Base-by-base conservation (phyloP, 139 green algal species). In the Micractinium conductrix region DNA sequence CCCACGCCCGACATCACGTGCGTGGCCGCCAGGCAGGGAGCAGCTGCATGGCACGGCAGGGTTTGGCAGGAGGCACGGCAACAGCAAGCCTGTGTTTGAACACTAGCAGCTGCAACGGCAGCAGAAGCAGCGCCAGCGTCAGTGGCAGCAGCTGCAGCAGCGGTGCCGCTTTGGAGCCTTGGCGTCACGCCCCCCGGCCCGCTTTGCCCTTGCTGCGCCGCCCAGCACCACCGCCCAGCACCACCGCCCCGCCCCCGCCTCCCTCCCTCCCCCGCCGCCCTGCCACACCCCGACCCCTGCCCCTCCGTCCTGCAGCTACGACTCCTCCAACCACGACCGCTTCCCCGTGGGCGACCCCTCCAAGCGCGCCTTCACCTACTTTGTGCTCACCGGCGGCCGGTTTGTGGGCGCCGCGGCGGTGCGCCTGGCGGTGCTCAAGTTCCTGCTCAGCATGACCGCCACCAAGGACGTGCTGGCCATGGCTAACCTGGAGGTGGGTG, bases 341-440 rank as follows among this genome's bases (percentile, higher is more conserved):
- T 96, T 97, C 74, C 38, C 91, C 16, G 93, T 93, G 50, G 96
- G 96, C 60, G 95, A 98, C 75, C 88, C 93, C 55, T 94, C 89
- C 88, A 97, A 98, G 91, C 87, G 94, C 2, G 96, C 97, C 8
- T 98, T 99, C 80, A 98, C 96, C 4, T 98, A 99, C 91, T 96
- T 99, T 85, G 96, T 99, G 48, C 93, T 98, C 60, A 99, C 96
- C 28, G 95, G 94, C 33, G 97, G 97, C 0, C 94, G 97, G n/a
- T 99, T 99, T 84, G 95, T 99, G 79, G 99, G 99, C 78, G 97
- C 97, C 22, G 98, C 97, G 4, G 96, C 96, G 6, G 90, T 98
- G 12, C 93, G 97, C 45, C 89, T 99, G 74, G 92, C 93, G 1
- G 94, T 99, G 35, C 91, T 99, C 67, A 99, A 99, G 91, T 98